Evolutionary conservation across 495 filamentous ascomycete species (phyloP), one percentile per base, ranked within the genome.

Genomic region (Aspergillus nanangensis): DNA sequence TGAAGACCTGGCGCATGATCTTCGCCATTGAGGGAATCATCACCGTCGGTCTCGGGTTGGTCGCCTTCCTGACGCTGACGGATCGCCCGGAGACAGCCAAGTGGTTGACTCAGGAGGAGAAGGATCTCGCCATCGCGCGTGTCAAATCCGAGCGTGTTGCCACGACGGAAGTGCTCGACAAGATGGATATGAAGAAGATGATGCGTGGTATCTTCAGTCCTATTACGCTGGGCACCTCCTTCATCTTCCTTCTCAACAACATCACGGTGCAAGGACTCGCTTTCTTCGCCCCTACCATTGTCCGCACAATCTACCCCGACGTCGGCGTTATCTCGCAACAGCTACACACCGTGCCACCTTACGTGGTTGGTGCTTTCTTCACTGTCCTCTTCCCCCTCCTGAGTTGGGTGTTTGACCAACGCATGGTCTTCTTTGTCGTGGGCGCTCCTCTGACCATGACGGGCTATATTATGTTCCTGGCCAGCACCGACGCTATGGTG

Each of bases 21-120:
- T 90, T 91, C 58, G 72, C 87, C 8, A 81, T 88, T 19, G 87
- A 92, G 57, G 87, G 87, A 1, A 64, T 89, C 7, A 82, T 88
- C 24, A 83, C 78, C 0, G 71, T 87, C 44, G 41, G 80, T 3
- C 64, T 86, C 2, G 79, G 76, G 1, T 35, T 81, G 3, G 47
- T 82, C 13, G 71, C 75, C 1, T 90, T 72, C 35, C 72, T 78
- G 32, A 74, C 74, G 10, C 65, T 90, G 45, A 87, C 87, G 1
- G 84, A 90, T 57, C 73, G 75, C 2, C 82, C 87, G 0, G 77
- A 77, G 22, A 81, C 76, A 3, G 84, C 84, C 0, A 63, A 61
- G 18, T 88, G 87, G 67, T 63, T 90, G 5, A 78, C 60, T 13
- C 66, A 75, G n/a, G 75, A 81, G 3, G 83, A 90, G 47, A 83